Evolutionary conservation across 768 basidiomycete genomes (phyloP).

Genomic region (Kockovaella imperatae): DNA sequence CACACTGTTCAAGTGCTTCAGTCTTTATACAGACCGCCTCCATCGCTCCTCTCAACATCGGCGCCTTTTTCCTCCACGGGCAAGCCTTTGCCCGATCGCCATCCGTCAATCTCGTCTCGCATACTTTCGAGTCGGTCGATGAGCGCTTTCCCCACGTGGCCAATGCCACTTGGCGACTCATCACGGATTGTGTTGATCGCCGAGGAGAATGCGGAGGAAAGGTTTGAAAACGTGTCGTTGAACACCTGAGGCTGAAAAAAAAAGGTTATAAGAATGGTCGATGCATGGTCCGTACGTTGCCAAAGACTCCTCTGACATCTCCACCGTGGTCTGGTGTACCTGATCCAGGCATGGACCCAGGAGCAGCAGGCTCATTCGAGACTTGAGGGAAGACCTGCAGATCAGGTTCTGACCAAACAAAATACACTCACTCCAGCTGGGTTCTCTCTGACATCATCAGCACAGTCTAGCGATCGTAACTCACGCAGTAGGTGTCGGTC

Average conservation of each 20-base stretch:
- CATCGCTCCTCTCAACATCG: constrained; percentile 24
- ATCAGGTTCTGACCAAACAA: not conserved
- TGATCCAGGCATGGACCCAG: constrained; percentile 37
- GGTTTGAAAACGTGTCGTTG: constrained; percentile 32
- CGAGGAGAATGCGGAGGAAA: constrained; percentile 35
- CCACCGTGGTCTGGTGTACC: constrained; percentile 33
- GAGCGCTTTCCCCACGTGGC: constrained; percentile 32
- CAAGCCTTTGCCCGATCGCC: constrained; percentile 29
- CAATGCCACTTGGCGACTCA: constrained; percentile 29
- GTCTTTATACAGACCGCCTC: constrained; percentile 28
- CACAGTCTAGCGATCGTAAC: not conserved
- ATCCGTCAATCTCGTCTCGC: constrained; percentile 39
- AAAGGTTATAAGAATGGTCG: not conserved
- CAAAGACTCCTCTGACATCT: constrained; percentile 36
- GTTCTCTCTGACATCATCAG: constrained; percentile 31
- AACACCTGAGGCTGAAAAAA: constrained; percentile 32
- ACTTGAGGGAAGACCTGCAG: constrained; percentile 31
- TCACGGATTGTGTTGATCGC: constrained; percentile 40
- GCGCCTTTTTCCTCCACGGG: constrained; percentile 23
- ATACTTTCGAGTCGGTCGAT: constrained; percentile 32
- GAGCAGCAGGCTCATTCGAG: constrained; percentile 12
- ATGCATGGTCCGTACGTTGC: constrained; percentile 31
- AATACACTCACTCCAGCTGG: constrained; percentile 39
- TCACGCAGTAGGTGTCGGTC: constrained; percentile 34
- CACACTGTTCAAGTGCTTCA: no score